Base-by-base conservation (phyloP, 768 basidiomycete species). In the Kwoniella dejecticola region DNA sequence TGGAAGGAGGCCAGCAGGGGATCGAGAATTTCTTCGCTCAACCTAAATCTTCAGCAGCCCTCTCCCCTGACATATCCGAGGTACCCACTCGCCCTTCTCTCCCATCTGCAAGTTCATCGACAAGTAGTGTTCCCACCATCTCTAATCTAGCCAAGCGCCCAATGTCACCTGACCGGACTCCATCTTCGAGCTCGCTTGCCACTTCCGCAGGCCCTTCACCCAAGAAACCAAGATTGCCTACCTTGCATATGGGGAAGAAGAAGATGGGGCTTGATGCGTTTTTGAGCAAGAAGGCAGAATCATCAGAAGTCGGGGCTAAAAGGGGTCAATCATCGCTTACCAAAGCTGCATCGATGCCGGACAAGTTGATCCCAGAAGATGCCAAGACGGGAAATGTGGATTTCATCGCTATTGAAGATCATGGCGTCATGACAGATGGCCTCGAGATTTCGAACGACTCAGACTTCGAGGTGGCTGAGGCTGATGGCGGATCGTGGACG, bases 21-120 rank as follows among this genome's bases (percentile, higher is more conserved):
- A 95, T 99, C 57, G 89, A 95, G 75, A 86, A 87, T 0, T 99
- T 98, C 79, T 85, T 99, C 60, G 84, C 82, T 10, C 53, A 78
- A 8, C 78, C 66, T n/a, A 62, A 62, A 49, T 26, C 41, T 5
- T 26, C 26, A 55, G 36, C 19, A 17, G 0, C 53, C n/a, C 3
- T 30, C 4, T 13, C 49, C 30, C 3, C 5, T 7, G 47, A 26
- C 23, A 26, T 26, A 48, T 13, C 47, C 5, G 19, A 19, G 41
- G 36, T 13, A 0, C 17, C 6, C 4, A 17, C 24, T 27, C 52
- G 12, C 4, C 33, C 33, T 3, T 0, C 52, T 27, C 4, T 24
- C 48, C 6, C 13, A 19, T 40, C 49, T 19, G 36, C 58, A 1
- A 50, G 41, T 21, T 60, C 58, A 0, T 38, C 58, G 0, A n/a